Conservation (phyloP, 78 protist species). For the Dictyostelium firmibasis region DNA sequence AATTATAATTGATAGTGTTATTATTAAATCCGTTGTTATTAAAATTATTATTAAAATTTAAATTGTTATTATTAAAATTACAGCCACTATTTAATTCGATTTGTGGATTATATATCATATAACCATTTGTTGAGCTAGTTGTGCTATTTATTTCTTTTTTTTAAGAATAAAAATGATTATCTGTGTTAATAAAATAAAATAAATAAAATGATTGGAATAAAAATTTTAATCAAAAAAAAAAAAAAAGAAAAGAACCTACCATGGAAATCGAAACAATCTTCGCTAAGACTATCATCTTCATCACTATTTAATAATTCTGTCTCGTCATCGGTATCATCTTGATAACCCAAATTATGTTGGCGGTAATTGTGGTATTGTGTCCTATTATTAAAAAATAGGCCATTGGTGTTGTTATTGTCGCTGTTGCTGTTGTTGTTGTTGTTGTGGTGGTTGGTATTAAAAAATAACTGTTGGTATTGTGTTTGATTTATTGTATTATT, state of each 20-base stretch:
- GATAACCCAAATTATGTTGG: neutral
- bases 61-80: neutral
- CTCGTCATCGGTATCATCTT: neutral
- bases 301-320: neutral
- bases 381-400: neutral
- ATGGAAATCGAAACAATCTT: neutral
- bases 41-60: neutral
- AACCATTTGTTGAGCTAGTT: conserved; percentile 8
- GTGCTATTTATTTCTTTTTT: neutral
- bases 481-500: neutral
- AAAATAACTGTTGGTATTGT: neutral
- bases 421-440: too few species aligned
- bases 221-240: neutral
- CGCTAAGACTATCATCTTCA: neutral
- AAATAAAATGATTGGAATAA: neutral
- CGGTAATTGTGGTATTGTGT: neutral
- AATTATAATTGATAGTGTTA: too few species aligned
- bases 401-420: neutral
- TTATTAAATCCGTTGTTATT: neutral
- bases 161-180: neutral
- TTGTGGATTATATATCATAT: neutral
- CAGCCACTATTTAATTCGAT: neutral
- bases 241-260: neutral
- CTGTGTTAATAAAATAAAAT: neutral
- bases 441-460: neutral